Evolutionary conservation across 2,329 filamentous ascomycete species (phyloP), one percentile per base, ranked within the genome.

Genomic region (Monilinia laxa): DNA sequence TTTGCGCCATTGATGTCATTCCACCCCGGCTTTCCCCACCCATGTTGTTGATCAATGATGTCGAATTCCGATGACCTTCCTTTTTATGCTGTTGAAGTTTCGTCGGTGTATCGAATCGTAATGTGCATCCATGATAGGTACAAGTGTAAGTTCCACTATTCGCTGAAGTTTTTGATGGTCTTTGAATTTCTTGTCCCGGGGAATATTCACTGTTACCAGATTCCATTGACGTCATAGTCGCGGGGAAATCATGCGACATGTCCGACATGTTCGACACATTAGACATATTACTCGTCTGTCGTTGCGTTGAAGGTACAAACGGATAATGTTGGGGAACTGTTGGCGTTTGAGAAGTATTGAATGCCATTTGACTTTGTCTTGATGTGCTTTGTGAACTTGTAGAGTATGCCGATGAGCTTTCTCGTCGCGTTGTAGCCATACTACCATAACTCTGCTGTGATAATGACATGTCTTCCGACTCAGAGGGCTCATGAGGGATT

Each of bases 51-150:
- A 77, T 81, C 73, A 79, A 78, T 65, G 79, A 84, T 60, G 83
- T 88, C n/a, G 85, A 87, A 38, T 52, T 54, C 3, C 94, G 87
- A 77, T 99, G 95, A 6, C 89, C 91, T 76, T 99, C 95, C 31
- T 93, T 88, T 82, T 97, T 97, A 81, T 99, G 95, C 80, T 95
- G 95, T 77, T 98, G 93, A 4, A 99, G 83, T 72, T 93, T 87
- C 11, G 87, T 84, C 5, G 93, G 92, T 1, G 92, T 92, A 72
- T 96, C 92, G 75, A 99, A 99, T 64, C 95, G 90, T 71, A 90
- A 82, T 0, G 88, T 89, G 76, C 95, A 98, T 14, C 93, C 92
- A 74, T 96, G 93, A 74, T 97, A 97, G 0, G 93, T 97, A 79
- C 95, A 99, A 1, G 93, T 96, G 79, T 97, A 99, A 0, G 93